These are phyloP conservation scores for Quercus dentata DNA, from an alignment of 306 rosid species.

Conservation along the genomic window DNA sequence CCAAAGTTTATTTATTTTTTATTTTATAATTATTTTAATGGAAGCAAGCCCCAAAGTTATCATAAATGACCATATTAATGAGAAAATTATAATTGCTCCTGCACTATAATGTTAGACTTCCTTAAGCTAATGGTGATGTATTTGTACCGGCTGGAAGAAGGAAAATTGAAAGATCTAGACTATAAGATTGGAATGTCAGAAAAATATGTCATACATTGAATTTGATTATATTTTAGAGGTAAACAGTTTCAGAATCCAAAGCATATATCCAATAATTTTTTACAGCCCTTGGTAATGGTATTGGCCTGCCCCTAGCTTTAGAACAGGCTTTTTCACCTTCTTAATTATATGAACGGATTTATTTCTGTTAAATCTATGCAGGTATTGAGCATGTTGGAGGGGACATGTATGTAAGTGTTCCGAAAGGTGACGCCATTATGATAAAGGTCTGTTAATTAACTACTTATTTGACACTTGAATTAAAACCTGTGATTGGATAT, in stretches of 20 bases:
- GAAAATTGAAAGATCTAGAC: background rate
- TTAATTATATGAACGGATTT: too few species aligned
- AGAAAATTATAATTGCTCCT: too few species aligned
- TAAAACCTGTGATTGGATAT: background rate
- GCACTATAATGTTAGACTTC: too few species aligned
- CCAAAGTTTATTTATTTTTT: too few species aligned
- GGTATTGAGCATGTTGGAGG: conserved; percentile 36
- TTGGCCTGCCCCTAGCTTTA: too few species aligned
- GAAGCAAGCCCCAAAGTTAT: too few species aligned
- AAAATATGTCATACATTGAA: background rate
- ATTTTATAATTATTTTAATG: too few species aligned
- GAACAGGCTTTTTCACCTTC: too few species aligned
- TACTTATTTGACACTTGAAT: background rate
- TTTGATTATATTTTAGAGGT: background rate
- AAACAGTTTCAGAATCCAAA: background rate
- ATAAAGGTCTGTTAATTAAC: conserved; percentile 16
- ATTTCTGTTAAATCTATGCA: background rate
- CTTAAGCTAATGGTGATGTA: too few species aligned
- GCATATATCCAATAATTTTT: background rate
- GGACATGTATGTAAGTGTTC: conserved; percentile 25
- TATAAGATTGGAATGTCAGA: background rate
- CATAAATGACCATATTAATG: too few species aligned
- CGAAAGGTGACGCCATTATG: conserved; percentile 32
- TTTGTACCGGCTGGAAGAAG: too few species aligned
- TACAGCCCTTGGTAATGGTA: background rate